Percentiles rank a stretch among this genome's conserved stretches.
Evolutionary conservation across 306 rosid genomes (phyloP).

Genomic region (Spatholobus suberectus): DNA sequence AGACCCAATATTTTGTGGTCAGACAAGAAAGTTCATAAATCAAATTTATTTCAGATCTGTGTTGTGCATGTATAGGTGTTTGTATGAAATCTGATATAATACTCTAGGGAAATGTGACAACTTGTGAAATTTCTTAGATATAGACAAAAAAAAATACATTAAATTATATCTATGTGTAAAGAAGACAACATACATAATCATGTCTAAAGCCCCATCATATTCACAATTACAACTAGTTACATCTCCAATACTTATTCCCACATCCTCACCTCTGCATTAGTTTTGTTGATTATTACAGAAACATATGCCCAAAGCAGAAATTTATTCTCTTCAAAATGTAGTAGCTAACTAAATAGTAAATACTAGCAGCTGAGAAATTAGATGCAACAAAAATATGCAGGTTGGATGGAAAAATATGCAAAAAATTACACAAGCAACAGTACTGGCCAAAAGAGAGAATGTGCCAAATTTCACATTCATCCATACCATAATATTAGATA

Average conservation of each 20-base stretch:
- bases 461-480: background rate
- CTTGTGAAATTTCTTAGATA: background rate
- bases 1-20: background rate
- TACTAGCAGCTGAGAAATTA: background rate
- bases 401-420: background rate
- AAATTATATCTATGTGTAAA: background rate
- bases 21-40: conserved; percentile 17
- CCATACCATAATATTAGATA: background rate
- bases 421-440: background rate
- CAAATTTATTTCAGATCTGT: background rate
- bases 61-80: background rate
- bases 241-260: background rate
- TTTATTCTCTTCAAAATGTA: background rate
- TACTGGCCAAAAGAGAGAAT: background rate
- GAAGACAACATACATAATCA: background rate
- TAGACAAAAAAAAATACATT: background rate
- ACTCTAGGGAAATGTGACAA: background rate
- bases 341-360: background rate
- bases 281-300: background rate
- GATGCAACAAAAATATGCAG: background rate
- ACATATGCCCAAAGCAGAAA: conserved; percentile 2
- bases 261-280: background rate
- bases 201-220: background rate
- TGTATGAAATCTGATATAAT: background rate
- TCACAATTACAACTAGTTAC: background rate